Conservation (phyloP, 257 asterid species). For the Lithospermum erythrorhizon region DNA sequence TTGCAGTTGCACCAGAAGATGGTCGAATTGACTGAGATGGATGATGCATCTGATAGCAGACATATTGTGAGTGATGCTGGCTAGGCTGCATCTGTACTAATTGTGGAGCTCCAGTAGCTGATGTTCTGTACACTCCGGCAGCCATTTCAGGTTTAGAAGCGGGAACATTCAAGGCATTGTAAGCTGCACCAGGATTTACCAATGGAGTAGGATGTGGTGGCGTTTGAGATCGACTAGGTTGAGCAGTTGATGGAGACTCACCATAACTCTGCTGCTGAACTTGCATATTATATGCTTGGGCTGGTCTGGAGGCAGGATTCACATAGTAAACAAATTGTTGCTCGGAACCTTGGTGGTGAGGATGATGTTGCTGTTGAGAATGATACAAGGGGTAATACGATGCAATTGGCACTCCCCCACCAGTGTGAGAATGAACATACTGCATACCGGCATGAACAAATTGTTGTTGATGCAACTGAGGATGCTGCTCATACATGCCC, state of each 20-base stretch:
- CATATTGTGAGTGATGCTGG: slow-evolving; percentile 50
- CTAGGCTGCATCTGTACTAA: slow-evolving; percentile 45
- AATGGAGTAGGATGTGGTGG: slow-evolving; percentile 28
- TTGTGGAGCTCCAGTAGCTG: slow-evolving; percentile 32
- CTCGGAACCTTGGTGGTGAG: slow-evolving; percentile 38
- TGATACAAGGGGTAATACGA: slow-evolving; percentile 49
- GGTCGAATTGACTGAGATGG: slow-evolving; percentile 65
- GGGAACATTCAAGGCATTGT: slow-evolving; percentile 32
- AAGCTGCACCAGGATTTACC: slow-evolving; percentile 29
- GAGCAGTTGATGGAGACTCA: slow-evolving; percentile 40
- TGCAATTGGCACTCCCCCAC: slow-evolving; percentile 16
- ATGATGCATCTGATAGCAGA: slow-evolving; percentile 61
- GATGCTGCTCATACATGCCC: slow-evolving; percentile 56
- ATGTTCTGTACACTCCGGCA: slow-evolving; percentile 43
- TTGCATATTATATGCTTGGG: slow-evolving; percentile 58
- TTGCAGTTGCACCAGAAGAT: slow-evolving; percentile 38
- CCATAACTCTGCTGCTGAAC: slow-evolving; percentile 45
- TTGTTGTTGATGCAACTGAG: slow-evolving; percentile 17
- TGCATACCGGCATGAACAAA: slow-evolving; percentile 56
- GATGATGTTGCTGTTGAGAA: slow-evolving; percentile 38
- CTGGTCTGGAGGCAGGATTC: slow-evolving; percentile 29
- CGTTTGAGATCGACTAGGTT: slow-evolving; percentile 47
- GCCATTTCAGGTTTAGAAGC: slow-evolving; percentile 54
- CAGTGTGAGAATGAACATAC: slow-evolving; percentile 26
- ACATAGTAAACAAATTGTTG: slow-evolving; percentile 60